Evolutionary conservation across 2,329 filamentous ascomycete species (phyloP), one percentile per base, ranked within the genome.

Genomic region (Pyrenophora teres): DNA sequence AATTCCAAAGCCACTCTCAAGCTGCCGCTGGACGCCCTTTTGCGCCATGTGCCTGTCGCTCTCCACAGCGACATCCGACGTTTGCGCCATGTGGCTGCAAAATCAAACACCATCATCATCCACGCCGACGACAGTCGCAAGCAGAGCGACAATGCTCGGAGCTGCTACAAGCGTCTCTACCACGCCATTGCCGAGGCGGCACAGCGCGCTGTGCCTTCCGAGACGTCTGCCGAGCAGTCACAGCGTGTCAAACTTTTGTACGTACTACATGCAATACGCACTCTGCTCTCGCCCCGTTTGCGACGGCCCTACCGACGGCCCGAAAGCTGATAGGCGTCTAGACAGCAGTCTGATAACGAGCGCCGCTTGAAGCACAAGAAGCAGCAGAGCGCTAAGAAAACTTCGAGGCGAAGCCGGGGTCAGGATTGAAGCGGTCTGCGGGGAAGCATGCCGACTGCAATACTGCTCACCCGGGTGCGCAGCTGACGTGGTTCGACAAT

Each of bases 1-100:
- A 86, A 84, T 67, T 85, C 85, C 31, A 87, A 87, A 75, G 84
- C 84, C 50, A 87, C 84, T n/a, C 69, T 87, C 30, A 81, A 80
- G 59, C 72, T 87, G 30, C 76, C 82, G 15, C 70, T 84, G 43
- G 71, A 77, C 19, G 68, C 76, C 6, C 75, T 87, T 35, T 69
- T 85, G 10, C 77, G 78, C 9, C 70, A 82, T 37, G 68, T 87
- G 18, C 85, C 85, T 37, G 70, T 68, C 16, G 60, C 82, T 8
- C 72, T 87, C 7, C 83, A 85, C 68, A 59, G 70, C 38, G 65
- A 76, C 23, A 74, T 87, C 46, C 75, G 76, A 38, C 59, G 72
- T 15, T 85, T 80, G 10, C 82, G 82, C 55, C 86, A 84, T 68
- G 75, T 79, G 53, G 80, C 84, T 18, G 72, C 77, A 23, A 79